phyloP scores from a whole-genome alignment of 1,284 basidiomycete species.

The Fomitopsis palustris region DNA sequence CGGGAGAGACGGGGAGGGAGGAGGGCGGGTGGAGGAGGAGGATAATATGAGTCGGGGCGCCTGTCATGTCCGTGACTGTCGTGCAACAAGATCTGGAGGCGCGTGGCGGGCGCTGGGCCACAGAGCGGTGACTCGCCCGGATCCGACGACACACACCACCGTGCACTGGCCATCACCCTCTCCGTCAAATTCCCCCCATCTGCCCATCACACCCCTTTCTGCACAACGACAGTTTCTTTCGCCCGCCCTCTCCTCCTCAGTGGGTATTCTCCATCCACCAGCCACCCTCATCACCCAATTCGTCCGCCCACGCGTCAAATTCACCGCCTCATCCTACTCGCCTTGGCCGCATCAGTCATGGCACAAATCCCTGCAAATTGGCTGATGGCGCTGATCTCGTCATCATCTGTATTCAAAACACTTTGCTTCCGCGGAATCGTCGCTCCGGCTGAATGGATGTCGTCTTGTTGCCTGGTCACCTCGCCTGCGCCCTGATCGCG shows the following conservation, averaged over 20 bases:
- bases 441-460: conserved; percentile 3
- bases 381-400: conserved; percentile 5
- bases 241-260: neutral
- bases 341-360: neutral
- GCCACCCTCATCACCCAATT: neutral
- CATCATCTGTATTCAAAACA: conserved; percentile 4
- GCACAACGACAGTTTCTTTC: neutral
- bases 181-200: conserved; percentile 10
- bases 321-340: neutral
- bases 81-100: conserved; percentile 5
- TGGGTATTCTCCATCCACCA: neutral
- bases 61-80: conserved; percentile 6
- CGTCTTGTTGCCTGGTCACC: conserved; percentile 4
- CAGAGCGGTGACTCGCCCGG: conserved; percentile 8
- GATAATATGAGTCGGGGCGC: conserved; percentile 5
- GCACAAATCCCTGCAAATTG: conserved; percentile 2
- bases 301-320: neutral
- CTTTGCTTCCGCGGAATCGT: conserved; percentile 4
- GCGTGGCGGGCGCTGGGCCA: conserved; percentile 5
- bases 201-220: neutral
- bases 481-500: conserved; percentile 5
- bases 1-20: neutral
- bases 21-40: neutral
- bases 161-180: conserved; percentile 4
- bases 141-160: conserved; percentile 7